Conservation (phyloP, 495 filamentous ascomycete genomes). For the Talaromyces trachyspermus region DNA sequence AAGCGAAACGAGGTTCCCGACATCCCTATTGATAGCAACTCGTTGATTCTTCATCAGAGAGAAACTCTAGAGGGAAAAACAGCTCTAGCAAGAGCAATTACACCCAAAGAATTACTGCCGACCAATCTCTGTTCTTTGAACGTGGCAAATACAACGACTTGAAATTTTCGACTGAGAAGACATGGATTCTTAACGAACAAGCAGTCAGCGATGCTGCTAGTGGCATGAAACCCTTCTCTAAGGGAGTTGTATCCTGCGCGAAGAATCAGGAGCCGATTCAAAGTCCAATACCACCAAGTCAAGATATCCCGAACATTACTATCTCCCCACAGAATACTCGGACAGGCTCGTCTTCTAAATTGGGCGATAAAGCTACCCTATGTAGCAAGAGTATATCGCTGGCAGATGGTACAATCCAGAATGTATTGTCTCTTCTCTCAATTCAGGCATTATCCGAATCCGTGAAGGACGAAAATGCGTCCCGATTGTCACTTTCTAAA, state of each 20-base stretch:
- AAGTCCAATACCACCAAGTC: not conserved
- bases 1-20: not conserved
- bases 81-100: not conserved
- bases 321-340: not conserved
- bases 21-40: not conserved
- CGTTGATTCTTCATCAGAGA: not conserved
- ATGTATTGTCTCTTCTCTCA: slow-evolving; percentile 2
- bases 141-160: not conserved
- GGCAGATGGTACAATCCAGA: not conserved
- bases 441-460: not conserved
- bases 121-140: not conserved
- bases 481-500: slow-evolving; percentile 4
- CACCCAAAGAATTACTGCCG: not conserved
- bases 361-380: not conserved
- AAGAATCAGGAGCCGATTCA: not conserved
- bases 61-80: not conserved
- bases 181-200: not conserved
- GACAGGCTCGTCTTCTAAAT: not conserved
- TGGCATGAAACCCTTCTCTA: not conserved
- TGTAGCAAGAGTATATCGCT: not conserved
- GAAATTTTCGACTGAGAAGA: not conserved
- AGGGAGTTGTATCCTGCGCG: not conserved
- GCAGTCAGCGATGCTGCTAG: not conserved
- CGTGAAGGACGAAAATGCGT: not conserved
- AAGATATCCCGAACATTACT: not conserved